Evolutionary conservation across 257 asterid species (phyloP), one percentile per base, ranked within the genome.

Genomic region (Scutellaria baicalensis): DNA sequence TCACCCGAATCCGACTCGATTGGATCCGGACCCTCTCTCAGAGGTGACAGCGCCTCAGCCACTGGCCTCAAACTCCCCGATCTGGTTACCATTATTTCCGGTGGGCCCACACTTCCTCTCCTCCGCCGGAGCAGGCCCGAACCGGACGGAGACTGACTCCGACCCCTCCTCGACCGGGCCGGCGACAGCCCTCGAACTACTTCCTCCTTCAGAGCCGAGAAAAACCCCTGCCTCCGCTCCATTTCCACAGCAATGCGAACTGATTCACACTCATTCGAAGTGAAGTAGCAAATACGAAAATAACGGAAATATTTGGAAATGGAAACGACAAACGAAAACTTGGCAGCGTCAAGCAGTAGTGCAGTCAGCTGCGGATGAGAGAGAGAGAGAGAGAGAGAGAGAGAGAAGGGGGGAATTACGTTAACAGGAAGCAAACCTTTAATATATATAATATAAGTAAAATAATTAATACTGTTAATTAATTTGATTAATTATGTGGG

Each of bases 21-120:
- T 38, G 84, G 89, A 82, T 84, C 89, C 77, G 92, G 92, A 5
- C 94, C 91, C 59, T 87, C 94, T 72, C 84, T 81, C 13, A 87
- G 39, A 35, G 94, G 91, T 64, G 94, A 81, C 39, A 85, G 77
- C 5, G 88, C 66, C 65, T 85, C 91, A 6, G 60, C 82, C 38
- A 79, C 84, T 0, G 84, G 85, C 75, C 87, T 70, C 71, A 71
- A 62, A 51, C 75, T 70, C 36, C 76, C 76, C 74, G 83, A 84
- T 81, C 84, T 84, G 67, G 83, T 51, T 1, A 68, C 23, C 17
- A 44, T 43, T 45, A 64, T 58, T 54, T 75, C 85, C 17, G 84
- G 76, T 4, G 80, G 88, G n/a, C 75, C 77, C 35, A 71, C 72
- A n/a, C 61, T 42, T 14, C 80, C 70, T 21, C 79, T 60, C 65